Evolutionary conservation across 225 moss, liverwort and hornwort species (phyloP).

Genomic region (Ulota crispa): DNA sequence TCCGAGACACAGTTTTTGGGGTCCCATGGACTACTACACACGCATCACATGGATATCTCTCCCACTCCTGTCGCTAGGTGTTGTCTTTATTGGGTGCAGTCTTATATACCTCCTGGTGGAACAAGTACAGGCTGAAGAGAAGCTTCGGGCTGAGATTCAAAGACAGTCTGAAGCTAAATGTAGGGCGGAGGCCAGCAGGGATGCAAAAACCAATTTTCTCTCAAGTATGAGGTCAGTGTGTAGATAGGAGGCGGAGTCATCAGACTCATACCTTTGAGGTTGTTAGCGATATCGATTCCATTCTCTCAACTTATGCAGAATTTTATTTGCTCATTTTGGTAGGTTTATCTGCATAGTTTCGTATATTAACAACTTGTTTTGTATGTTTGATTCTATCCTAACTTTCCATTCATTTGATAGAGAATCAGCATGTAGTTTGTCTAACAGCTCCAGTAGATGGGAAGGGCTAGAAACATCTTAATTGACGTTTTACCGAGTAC

Average conservation of each 20-base stretch:
- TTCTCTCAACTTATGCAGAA: constrained; percentile 3
- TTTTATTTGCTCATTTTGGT: constrained; percentile 13
- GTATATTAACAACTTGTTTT: neutral
- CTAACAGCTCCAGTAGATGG: neutral
- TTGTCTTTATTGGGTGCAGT: constrained; percentile 46
- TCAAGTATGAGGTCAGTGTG: constrained; percentile 70
- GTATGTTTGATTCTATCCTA: neutral
- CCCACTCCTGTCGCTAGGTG: constrained; percentile 43
- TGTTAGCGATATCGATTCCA: constrained; percentile 4
- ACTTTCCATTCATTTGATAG: neutral
- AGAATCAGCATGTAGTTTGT: neutral
- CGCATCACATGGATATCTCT: constrained; percentile 50
- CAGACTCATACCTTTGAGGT: neutral
- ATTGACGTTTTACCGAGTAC: neutral
- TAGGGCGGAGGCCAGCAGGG: constrained; percentile 70
- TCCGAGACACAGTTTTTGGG: constrained; percentile 55
- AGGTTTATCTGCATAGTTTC: neutral
- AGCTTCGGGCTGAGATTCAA: constrained; percentile 56
- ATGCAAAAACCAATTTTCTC: constrained; percentile 73
- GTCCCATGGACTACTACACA: constrained; percentile 49
- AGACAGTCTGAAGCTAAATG: constrained; percentile 55
- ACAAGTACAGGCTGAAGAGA: constrained; percentile 53
- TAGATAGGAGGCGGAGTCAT: neutral
- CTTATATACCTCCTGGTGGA: constrained; percentile 55
- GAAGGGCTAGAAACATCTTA: neutral